These are phyloP conservation scores for Thelephora aurantiotincta DNA, from an alignment of 768 basidiomycete genomes.

Conservation along the genomic window DNA sequence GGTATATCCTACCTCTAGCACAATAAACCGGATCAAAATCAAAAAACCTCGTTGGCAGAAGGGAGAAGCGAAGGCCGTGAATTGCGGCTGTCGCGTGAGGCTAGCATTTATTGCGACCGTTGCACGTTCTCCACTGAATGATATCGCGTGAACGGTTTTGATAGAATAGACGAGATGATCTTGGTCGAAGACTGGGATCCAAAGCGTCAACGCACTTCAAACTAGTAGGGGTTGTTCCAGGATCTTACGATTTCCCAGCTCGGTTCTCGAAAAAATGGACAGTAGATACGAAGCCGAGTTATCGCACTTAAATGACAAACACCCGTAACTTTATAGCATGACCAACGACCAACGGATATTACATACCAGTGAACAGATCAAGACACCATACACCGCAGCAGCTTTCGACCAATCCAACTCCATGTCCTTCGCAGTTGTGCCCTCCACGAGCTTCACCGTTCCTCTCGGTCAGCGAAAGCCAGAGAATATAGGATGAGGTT, in stretches of 20 bases:
- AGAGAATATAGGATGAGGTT: not conserved
- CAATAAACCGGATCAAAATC: too few species aligned
- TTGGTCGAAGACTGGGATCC: conserved; percentile 43
- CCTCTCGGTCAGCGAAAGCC: conserved; percentile 7
- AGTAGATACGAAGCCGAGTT: conserved; percentile 57
- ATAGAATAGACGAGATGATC: conserved; percentile 50
- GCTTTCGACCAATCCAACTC: conserved; percentile 35
- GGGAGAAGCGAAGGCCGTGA: conserved; percentile 33
- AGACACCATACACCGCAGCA: conserved; percentile 58
- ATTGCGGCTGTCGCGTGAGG: conserved; percentile 30
- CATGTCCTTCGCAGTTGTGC: conserved; percentile 11
- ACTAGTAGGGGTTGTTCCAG: conserved; percentile 1
- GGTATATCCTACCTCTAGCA: too few species aligned
- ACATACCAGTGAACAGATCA: conserved; percentile 55
- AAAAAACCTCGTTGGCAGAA: conserved; percentile 2
- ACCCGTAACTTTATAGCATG: conserved; percentile 1
- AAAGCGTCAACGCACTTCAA: not conserved
- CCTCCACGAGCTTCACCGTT: conserved; percentile 36
- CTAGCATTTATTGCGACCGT: conserved; percentile 36
- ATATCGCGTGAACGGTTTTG: conserved; percentile 57
- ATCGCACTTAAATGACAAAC: conserved; percentile 1
- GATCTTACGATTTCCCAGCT: conserved; percentile 53
- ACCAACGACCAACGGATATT: conserved; percentile 3
- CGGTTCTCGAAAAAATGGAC: conserved; percentile 47
- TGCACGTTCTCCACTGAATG: conserved; percentile 54